Base-by-base conservation (phyloP, 2,329 filamentous ascomycete species). In the Ceratocystis huliohia region DNA sequence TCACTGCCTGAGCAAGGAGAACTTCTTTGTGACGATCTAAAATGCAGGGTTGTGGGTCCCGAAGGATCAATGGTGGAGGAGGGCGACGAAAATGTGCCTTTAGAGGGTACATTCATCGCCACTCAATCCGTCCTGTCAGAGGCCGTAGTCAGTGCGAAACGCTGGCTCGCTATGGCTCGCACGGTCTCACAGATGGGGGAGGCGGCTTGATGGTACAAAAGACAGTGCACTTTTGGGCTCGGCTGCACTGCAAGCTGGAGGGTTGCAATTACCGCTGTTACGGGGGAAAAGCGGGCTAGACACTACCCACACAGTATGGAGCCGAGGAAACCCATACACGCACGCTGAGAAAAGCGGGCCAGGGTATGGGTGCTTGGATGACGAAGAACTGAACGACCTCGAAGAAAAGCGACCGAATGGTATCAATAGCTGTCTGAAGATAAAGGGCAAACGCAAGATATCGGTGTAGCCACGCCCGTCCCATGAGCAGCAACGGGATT, bases 221-320 rank as follows among this genome's bases (percentile, higher is more conserved):
- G 53, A 57, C 64, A 65, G 64, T 65, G 64, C 64, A 25, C 20
- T 22, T 25, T 64, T 53, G 53, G 62, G 41, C 41, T 64, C 28
- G 41, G 45, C 22, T 53, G 46, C 46, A 13, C 28, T 64, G 15
- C 22, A 63, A 63, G 25, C 3, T 46, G 59, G 33, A 41, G 33
- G 41, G 20, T 44, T 62, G 33, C 59, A 28, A 57, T 57, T 57
- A 57, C 53, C 53, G 13, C n/a, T 25, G 37, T 41, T 57, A 57
- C n/a, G 53, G 28, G 28, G 50, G 22, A 22, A 25, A 59, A 33
- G 56, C n/a, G 56, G 28, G 25, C 56, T 57, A 30, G 53, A 59
- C 56, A 37, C 37, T 59, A 37, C 33, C 28, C 56, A 57, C 53
- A 57, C 53, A 57, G 53, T 57, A 57, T 30, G n/a, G 56, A 20